Conservation (phyloP, 805 yeast genomes). For the Soucietia sequanensis region DNA sequence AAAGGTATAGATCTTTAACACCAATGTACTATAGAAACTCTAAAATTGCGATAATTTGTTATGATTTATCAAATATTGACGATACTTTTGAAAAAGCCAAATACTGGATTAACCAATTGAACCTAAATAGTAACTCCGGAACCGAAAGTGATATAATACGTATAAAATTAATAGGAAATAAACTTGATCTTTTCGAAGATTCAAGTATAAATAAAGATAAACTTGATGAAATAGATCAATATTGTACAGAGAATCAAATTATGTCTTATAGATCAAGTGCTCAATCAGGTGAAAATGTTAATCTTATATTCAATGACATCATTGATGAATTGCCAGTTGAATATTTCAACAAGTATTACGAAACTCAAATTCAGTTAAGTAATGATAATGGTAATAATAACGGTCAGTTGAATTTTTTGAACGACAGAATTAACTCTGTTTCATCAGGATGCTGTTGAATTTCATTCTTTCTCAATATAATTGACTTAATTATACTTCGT, state of each 20-base stretch:
- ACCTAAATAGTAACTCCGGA: constrained; percentile 21
- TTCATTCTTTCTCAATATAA: no score
- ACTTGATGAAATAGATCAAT: constrained; percentile 14
- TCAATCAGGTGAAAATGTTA: constrained; percentile 64
- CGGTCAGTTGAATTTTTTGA: constrained; percentile 6
- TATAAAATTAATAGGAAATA: constrained; percentile 74
- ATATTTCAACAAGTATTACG: constrained; percentile 12
- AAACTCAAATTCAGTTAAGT: neutral
- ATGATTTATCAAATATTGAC: constrained; percentile 60
- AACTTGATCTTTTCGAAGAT: constrained; percentile 61
- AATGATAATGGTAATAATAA: no score
- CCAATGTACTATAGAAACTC: constrained; percentile 48
- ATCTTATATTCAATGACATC: constrained; percentile 30
- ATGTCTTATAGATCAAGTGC: constrained; percentile 56
- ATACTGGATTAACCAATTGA: constrained; percentile 86
- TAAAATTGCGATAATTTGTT: constrained; percentile 81
- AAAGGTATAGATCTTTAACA: constrained; percentile 42
- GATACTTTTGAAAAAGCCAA: constrained; percentile 66
- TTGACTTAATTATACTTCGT: no score
- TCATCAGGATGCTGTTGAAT: no score
- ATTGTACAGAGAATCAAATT: constrained; percentile 15
- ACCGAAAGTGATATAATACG: constrained; percentile 20
- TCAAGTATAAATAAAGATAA: constrained; percentile 13
- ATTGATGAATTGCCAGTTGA: constrained; percentile 26
- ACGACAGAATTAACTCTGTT: no score